Base-by-base conservation (phyloP, 2,329 filamentous ascomycete species). In the Aspergillus arachidicola region DNA sequence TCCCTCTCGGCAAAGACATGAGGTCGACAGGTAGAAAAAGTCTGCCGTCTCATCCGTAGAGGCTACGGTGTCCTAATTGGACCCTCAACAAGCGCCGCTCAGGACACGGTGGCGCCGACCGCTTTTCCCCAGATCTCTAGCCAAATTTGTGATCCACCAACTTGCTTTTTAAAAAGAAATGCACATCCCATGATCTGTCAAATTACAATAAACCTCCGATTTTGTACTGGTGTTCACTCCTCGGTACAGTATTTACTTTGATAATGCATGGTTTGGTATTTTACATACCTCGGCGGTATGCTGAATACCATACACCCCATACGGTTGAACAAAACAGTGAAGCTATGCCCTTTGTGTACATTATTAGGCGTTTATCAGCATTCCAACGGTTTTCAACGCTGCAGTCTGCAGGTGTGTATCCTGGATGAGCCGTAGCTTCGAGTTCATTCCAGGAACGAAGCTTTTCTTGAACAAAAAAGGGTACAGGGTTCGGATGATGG, bases 221-320 rank as follows among this genome's bases (percentile, higher is more conserved):
- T 32, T 11, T n/a, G 26, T 32, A 32, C 28, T 34, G 10, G 9
- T 51, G 48, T 51, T 16, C 46, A 30, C 46, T 32, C 38, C 16
- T n/a, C 9, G 16, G 6, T 41, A 41, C 16, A 41, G 9, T 51
- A 11, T n/a, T 32, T 32, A 21, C 43, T 23, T 46, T 23, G 21
- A 30, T 50, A 50, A 50, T n/a, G 28, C 21, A n/a, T 51, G 34
- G 34, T 7, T n/a, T 48, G 56, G 56, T 58, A 58, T 46, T 58
- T 48, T 58, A 58, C 56, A 58, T 58, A 11, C 56, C 56, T 45
- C 28, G 28, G 56, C 60, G 66, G 65, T 69, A 69, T 69, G 64
- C 63, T 66, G 58, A 65, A 71, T 71, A 71, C 68, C 68, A 67
- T 66, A 62, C 59, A 57, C 34, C 32, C 50, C 61, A 54, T 23